Conservation (phyloP, 768 basidiomycete genomes). For the Tulasnella sp. region DNA sequence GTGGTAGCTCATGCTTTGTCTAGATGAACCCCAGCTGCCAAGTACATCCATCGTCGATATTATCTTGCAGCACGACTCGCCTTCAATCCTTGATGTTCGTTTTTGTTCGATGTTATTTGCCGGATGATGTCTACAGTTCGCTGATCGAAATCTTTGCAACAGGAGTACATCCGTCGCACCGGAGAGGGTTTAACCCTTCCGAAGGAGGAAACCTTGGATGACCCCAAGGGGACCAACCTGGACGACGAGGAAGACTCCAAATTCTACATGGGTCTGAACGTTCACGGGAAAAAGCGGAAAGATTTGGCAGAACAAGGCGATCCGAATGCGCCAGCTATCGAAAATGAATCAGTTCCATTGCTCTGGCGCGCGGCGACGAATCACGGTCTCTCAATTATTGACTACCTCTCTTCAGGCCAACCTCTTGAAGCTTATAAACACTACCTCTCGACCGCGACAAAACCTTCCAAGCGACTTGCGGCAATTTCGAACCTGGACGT, state of each 20-base stretch:
- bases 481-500: constrained; percentile 33
- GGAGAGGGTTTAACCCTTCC: constrained; percentile 28
- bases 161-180: constrained; percentile 43
- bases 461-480: constrained; percentile 34
- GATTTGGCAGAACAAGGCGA: constrained; percentile 44
- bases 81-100: constrained; percentile 38
- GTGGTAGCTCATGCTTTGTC: constrained; percentile 28
- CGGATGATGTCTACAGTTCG: no score
- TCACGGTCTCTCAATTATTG: constrained; percentile 25
- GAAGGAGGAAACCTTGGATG: constrained; percentile 23
- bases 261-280: constrained; percentile 48
- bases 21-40: neutral
- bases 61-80: constrained; percentile 35
- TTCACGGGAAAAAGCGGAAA: constrained; percentile 50
- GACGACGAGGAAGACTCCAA: constrained; percentile 26
- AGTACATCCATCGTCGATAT: constrained; percentile 17
- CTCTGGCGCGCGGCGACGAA: constrained; percentile 37
- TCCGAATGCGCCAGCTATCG: constrained; percentile 30
- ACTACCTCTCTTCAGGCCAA: constrained; percentile 39
- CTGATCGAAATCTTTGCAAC: no score
- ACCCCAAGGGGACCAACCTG: constrained; percentile 24
- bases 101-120: no score
- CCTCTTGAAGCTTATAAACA: constrained; percentile 42
- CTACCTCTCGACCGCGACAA: constrained; percentile 37
- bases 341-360: constrained; percentile 20